Evolutionary conservation across 2,329 filamentous ascomycete genomes (phyloP), one percentile per base, ranked within the genome.

Genomic region (Ambrosiella cleistominuta): DNA sequence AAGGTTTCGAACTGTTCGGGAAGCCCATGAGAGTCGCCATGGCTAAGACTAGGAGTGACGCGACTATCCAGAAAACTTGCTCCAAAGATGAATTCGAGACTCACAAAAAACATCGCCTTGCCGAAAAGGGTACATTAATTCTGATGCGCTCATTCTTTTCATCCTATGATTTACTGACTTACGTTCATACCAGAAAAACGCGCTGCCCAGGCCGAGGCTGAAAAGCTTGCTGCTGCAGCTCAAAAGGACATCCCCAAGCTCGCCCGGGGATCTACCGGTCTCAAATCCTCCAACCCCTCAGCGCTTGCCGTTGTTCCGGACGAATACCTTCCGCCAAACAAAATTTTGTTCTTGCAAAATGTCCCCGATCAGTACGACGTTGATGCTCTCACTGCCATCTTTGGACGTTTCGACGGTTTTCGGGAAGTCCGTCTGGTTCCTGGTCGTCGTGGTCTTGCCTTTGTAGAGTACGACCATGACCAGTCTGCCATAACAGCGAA

Each of bases 311-410:
- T 89, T 58, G 83, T 97, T 15, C 89, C 90, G n/a, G 93, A 97
- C 78, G 93, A 98, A 72, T 97, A 95, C 70, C 80, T 97, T 3
- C 91, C 91, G 3, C 91, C 93, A 40, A 97, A 97, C 79, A 96
- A 95, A 74, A 95, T 89, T 64, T 79, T 98, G 40, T 95, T 97
- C 72, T 75, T 97, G 61, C 88, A 94, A 73, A 91, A 97, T 65
- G 72, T 98, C 40, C 90, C 93, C 7, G 87, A 91, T 62, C 86
- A 88, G 63, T 88, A 86, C 70, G 86, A 86, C 68, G 81, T 87
- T 66, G 89, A 95, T 63, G 80, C 77, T 27, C 79, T 98, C 57
- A 85, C 82, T 0, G 76, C 78, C 38, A 82, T 97, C 62, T 98
- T 97, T 71, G 81, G 82, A 55, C 83, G 86, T 54, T 98, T 94